Percentiles rank a stretch among this genome's conserved stretches.
Conservation (phyloP, 768 basidiomycete genomes). For the Lepiota venenata region DNA sequence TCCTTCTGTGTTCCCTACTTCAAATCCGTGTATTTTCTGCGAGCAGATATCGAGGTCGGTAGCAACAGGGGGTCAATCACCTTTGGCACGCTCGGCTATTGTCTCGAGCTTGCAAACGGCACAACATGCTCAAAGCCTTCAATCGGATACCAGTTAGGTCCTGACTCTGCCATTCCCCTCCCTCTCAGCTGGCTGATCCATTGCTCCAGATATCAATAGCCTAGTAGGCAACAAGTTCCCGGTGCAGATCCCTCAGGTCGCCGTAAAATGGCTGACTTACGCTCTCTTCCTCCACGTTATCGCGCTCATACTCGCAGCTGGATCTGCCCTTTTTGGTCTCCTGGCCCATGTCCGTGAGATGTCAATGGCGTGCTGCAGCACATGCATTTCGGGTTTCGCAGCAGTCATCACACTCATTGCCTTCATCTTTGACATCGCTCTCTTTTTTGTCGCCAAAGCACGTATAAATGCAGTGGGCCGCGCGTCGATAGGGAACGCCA, state of each 20-base stretch:
- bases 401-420: constrained; percentile 78
- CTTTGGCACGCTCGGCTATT: constrained; percentile 92
- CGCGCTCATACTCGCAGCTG: constrained; percentile 70
- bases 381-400: constrained; percentile 77
- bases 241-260: constrained; percentile 74
- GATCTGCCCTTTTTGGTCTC: constrained; percentile 77
- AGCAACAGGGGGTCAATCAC: constrained; percentile 59
- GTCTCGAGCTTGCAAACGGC: constrained; percentile 50
- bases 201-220: constrained; percentile 66
- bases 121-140: constrained; percentile 76
- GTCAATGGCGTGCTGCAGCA: constrained; percentile 81
- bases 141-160: constrained; percentile 87
- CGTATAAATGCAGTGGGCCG: constrained; percentile 79
- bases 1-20: constrained; percentile 89
- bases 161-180: constrained; percentile 1
- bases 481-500: constrained; percentile 81
- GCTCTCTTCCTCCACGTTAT: constrained; percentile 89
- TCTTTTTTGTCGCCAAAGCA: constrained; percentile 87
- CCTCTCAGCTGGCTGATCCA: constrained; percentile 11
- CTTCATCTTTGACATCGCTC: constrained; percentile 88
- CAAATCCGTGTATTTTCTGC: constrained; percentile 88
- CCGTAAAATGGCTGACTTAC: constrained; percentile 95
- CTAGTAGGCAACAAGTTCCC: constrained; percentile 67
- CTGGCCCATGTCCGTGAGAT: constrained; percentile 87
- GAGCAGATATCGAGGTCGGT: constrained; percentile 52